A percentile compares a stretch with the other conserved stretches of the same genome.
Conservation (phyloP, 257 asterid species). For the Orobanche coerulescens region DNA sequence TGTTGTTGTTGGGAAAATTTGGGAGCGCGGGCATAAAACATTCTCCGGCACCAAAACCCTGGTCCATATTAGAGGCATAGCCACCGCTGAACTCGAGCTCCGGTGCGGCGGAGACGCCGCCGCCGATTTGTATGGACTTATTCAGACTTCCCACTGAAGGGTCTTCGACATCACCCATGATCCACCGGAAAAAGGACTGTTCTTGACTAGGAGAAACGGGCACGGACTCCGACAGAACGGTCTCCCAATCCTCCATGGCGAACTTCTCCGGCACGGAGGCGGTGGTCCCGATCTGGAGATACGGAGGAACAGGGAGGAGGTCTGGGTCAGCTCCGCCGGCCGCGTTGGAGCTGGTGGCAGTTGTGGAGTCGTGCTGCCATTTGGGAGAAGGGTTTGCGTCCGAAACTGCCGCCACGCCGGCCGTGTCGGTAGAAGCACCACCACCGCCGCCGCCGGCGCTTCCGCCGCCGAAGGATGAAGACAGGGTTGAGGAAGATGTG, state of each 20-base stretch:
- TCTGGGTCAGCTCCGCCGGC: conserved; percentile 52
- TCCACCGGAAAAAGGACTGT: conserved; percentile 67
- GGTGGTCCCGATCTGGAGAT: conserved; percentile 41
- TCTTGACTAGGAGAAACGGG: conserved; percentile 67
- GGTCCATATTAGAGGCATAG: conserved; percentile 54
- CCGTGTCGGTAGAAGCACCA: conserved; percentile 54
- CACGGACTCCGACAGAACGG: conserved; percentile 61
- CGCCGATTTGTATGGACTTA: conserved; percentile 49
- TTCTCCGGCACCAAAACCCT: conserved; percentile 47
- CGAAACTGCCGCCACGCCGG: conserved; percentile 82
- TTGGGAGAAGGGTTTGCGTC: conserved; percentile 53
- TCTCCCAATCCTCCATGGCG: conserved; percentile 85
- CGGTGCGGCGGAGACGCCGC: conserved; percentile 30
- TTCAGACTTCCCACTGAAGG: conserved; percentile 55
- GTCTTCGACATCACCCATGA: conserved; percentile 93
- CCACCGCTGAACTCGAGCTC: conserved; percentile 52
- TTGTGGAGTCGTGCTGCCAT: conserved; percentile 74
- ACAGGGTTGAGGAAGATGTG: conserved; percentile 76
- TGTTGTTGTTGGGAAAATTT: conserved; percentile 26
- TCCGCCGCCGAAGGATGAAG: conserved; percentile 61
- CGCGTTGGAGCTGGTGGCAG: conserved; percentile 72
- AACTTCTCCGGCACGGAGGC: conserved; percentile 43
- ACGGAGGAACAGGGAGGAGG: conserved; percentile 49
- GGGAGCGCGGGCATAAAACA: conserved; percentile 38
- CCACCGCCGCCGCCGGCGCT: conserved; percentile 43